Evolutionary conservation across 352 stramenopile species (phyloP), one percentile per base, ranked within the genome.

Genomic region (Pythium rhizo-oryzae): DNA sequence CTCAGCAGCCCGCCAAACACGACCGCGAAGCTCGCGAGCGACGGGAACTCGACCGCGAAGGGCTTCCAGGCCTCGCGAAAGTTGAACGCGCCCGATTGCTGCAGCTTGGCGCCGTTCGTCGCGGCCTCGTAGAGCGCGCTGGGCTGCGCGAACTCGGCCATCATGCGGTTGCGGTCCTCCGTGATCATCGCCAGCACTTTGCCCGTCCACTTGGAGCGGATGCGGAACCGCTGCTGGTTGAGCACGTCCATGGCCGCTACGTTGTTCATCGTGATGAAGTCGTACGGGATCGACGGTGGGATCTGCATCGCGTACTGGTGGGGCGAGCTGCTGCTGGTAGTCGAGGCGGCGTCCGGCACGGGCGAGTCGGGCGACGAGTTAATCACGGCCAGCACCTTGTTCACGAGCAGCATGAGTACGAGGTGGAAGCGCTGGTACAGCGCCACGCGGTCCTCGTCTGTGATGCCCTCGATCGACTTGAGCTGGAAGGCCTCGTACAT

Each of bases 401-500:
- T 80, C n/a, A 85, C 66, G 0, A 85, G 55, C 46, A 79, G 60
- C 54, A 81, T 64, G 28, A 83, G 57, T 30, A 80, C 55, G 41
- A 74, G 59, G 24, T 81, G 76, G 62, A 86, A 82, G 23, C 65
- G 71, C 65, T 77, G 69, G 65, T 82, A 82, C 9, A 86, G 63
- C 23, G 64, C 61, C 43, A 70, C 37, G 15, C 78, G 78, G 44
- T 84, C 74, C 15, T 67, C 47, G 30, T 84, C 76, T 16, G 64
- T 70, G 33, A 86, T 71, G 24, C 71, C 70, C 16, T 84, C 75
- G 54, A 86, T 74, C 16, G 71, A 75, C 66, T 84, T 82, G 56
- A 80, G 60, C 59, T 86, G 79, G 60, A 86, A 86, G 18, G 79
- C 77, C 25, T 86, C 74, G 72, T 86, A 86, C 79, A 82, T 84